Evolutionary conservation across 2,329 filamentous ascomycete genomes (phyloP).

Genomic region (Colletotrichum melonis): DNA sequence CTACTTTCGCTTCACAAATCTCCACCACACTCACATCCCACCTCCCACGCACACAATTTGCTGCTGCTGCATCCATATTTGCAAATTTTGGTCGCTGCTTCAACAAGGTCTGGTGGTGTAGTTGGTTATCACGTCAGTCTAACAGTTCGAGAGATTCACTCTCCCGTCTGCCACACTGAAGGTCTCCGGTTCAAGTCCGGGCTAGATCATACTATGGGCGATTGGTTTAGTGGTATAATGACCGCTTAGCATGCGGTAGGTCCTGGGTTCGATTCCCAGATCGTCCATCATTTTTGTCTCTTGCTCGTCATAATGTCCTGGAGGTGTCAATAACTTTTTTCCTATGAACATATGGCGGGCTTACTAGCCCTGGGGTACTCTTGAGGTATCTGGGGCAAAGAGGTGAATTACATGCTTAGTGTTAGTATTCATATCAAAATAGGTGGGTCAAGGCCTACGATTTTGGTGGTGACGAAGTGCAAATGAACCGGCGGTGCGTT

Average conservation of each 20-base stretch:
- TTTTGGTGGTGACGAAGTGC: too few relatives aligned
- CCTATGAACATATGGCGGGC: too few relatives aligned
- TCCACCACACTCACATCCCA: not conserved
- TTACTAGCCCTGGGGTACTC: too few relatives aligned
- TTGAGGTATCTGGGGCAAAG: too few relatives aligned
- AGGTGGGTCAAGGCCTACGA: too few relatives aligned
- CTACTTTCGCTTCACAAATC: not conserved
- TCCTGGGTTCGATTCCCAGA: slow-evolving; percentile 14
- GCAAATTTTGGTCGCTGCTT: accelerated
- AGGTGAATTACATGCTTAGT: too few relatives aligned
- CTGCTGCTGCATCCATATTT: not conserved
- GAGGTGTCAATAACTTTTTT: too few relatives aligned
- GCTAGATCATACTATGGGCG: slow-evolving; percentile 21
- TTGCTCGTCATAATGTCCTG: too few relatives aligned
- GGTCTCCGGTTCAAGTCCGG: slow-evolving; percentile 36
- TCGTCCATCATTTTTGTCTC: not conserved
- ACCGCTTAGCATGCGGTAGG: slow-evolving; percentile 18
- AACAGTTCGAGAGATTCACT: slow-evolving; percentile 42
- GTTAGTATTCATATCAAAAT: too few relatives aligned
- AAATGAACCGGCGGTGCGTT: accelerated
- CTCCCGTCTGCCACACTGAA: slow-evolving; percentile 23
- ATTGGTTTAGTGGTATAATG: slow-evolving; percentile 18
- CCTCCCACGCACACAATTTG: not conserved
- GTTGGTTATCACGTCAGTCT: slow-evolving; percentile 63
- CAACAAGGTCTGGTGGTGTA: slow-evolving; percentile 33